Evolutionary conservation across 208 protist species (phyloP), one percentile per base, ranked within the genome.

Genomic region (Acanthamoeba castellanii): DNA sequence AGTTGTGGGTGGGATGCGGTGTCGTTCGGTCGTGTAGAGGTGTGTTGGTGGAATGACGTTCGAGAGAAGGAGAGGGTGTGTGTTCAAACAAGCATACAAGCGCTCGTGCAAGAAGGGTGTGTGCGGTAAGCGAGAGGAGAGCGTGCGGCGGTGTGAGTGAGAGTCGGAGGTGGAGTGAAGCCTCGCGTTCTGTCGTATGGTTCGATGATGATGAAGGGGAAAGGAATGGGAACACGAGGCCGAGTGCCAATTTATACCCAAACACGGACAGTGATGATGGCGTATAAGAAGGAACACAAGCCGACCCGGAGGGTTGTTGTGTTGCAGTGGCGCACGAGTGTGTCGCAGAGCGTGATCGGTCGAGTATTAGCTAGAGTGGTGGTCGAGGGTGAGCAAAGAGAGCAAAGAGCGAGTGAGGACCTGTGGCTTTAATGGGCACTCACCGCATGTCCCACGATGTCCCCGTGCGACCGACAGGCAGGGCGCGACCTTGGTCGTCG

Each of bases 211-310:
- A 16, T 11, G 66, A 72, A 72, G n/a, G 20, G 30, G 70, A 78
- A 78, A 45, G 37, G 30, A 78, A n/a, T 16, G 37, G 37, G 14
- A 78, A 34, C 9, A 11, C 70, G 22, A 42, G 22, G n/a, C 2
- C 70, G 8, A 45, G 66, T 25, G 37, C 70, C 70, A 78, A 78
- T 78, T 78, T 78, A 78, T 78, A 78, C 70, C 70, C 70, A 78
- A 78, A 78, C 70, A 34, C 11, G 70, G 30, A n/a, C 16, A 25
- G 14, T 34, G 37, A 78, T 78, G 30, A 47, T 25, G 70, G 37
- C 30, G 70, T 34, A 45, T 72, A 72, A 34, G 18, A 42, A n/a
- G 30, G n/a, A 66, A 66, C 59, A 66, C 59, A 66, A 66, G 22
- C 59, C 16, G 55, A 61, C 55, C 20, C 20, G 11, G 16, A 22